Conservation (phyloP, 23 red algal species). For the Pyropia haitanensis region DNA sequence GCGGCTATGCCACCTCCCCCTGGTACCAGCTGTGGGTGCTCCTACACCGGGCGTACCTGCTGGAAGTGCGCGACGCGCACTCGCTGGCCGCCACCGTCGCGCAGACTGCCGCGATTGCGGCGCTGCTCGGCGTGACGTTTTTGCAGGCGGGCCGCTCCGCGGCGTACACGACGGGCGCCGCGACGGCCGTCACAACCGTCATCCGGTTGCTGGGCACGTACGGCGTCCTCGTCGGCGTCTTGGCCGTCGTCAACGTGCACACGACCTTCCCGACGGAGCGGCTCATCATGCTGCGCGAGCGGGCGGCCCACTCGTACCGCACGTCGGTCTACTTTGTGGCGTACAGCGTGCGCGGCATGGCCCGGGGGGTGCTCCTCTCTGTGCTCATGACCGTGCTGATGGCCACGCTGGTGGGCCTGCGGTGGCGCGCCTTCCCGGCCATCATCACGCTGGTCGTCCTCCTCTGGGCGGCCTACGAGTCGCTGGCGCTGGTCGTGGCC, state of each 20-base stretch:
- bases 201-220: constrained; percentile 69
- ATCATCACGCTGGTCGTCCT: constrained; percentile 52
- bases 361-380: constrained; percentile 50
- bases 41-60: too few species aligned
- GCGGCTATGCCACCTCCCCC: too few species aligned
- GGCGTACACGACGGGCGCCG: constrained; percentile 36
- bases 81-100: constrained; percentile 53
- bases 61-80: constrained; percentile 31
- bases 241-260: constrained; percentile 31
- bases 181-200: too few species aligned
- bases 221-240: constrained; percentile 64
- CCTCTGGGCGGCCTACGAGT: constrained; percentile 53
- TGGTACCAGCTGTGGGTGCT: too few species aligned
- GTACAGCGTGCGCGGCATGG: constrained; percentile 64
- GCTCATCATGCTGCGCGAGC: constrained; percentile 63
- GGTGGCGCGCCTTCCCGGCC: constrained; percentile 44
- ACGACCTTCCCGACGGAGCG: constrained; percentile 71
- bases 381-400: constrained; percentile 49
- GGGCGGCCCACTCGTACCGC: constrained; percentile 65
- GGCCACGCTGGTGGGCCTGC: constrained; percentile 77
- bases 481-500: constrained; percentile 57
- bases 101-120: constrained; percentile 36
- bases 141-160: constrained; percentile 50
- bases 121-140: constrained; percentile 78
- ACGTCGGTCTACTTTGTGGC: constrained; percentile 85